phyloP scores from a whole-genome alignment of 108 stramenopile genomes.

The Schizochytrium sp. region DNA sequence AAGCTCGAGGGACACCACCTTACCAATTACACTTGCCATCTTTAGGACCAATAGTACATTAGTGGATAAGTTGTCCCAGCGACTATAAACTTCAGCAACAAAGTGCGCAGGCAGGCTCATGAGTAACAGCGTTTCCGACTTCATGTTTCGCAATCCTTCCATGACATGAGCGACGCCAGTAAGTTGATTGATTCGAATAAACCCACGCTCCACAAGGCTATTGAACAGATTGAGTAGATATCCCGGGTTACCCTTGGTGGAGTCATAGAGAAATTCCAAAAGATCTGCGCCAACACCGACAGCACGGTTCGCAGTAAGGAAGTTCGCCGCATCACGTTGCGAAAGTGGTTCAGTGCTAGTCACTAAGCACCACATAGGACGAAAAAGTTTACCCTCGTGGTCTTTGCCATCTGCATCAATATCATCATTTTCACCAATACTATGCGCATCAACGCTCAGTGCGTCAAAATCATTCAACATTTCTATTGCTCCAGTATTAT shows the following conservation, averaged over 20 bases:
- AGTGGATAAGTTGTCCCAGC: slow-evolving; percentile 8
- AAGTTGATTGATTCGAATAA: slow-evolving; percentile 11
- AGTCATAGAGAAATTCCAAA: neutral
- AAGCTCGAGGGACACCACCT: neutral
- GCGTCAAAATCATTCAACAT: neutral
- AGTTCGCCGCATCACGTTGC: neutral
- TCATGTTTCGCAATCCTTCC: slow-evolving; percentile 13
- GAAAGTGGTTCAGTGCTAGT: neutral
- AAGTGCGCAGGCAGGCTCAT: slow-evolving; percentile 24
- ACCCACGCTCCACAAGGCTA: slow-evolving; percentile 39
- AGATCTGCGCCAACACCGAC: slow-evolving; percentile 25
- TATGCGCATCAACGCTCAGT: neutral
- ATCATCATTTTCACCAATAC: neutral
- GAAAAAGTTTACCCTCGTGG: neutral
- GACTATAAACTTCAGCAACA: slow-evolving; percentile 33
- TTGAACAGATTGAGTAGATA: slow-evolving; percentile 16
- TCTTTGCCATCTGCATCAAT: neutral
- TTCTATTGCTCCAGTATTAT: neutral
- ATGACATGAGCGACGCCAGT: slow-evolving; percentile 37
- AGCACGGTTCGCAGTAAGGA: neutral
- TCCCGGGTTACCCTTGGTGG: slow-evolving; percentile 45
- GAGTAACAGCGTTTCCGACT: slow-evolving; percentile 9
- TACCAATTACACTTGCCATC: slow-evolving; percentile 26
- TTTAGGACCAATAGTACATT: slow-evolving; percentile 25
- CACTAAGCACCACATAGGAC: slow-evolving; percentile 44